Percentiles rank a stretch among this genome's conserved stretches.
These are phyloP conservation scores for Diaporthe helianthi DNA, from an alignment of 2,329 filamentous ascomycete genomes.

Conservation along the genomic window DNA sequence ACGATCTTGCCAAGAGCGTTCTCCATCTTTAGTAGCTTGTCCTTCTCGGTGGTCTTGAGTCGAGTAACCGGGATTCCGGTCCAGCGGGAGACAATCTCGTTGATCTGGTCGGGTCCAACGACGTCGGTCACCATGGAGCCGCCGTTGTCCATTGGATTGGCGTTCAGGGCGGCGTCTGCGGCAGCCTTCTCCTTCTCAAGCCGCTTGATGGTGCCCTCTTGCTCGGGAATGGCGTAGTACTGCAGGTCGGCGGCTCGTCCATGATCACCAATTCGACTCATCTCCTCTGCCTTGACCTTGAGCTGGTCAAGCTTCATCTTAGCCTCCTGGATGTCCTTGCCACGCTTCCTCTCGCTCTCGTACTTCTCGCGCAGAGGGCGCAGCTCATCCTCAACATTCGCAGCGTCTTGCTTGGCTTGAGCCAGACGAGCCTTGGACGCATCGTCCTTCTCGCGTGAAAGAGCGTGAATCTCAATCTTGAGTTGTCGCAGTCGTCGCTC, in stretches of 20 bases:
- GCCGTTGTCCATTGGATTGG: conserved; percentile 61
- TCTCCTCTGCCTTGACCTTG: conserved; percentile 90
- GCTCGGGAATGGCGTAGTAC: conserved; percentile 97
- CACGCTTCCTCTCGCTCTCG: conserved; percentile 88
- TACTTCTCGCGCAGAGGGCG: conserved; percentile 94
- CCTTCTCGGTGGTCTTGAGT: conserved; percentile 94
- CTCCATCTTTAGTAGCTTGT: conserved; percentile 99
- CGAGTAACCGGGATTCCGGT: conserved; percentile 98
- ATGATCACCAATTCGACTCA: conserved; percentile 85
- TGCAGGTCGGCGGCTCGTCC: conserved; percentile 90
- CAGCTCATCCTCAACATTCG: conserved; percentile 93
- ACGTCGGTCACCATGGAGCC: conserved; percentile 87
- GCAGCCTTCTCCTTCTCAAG: conserved; percentile 82
- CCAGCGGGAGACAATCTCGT: conserved; percentile 96
- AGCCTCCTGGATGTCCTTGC: conserved; percentile 89
- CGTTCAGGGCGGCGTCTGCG: conserved; percentile 75
- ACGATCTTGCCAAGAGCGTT: conserved; percentile 82
- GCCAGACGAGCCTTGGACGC: conserved; percentile 84
- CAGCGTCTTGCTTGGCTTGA: conserved; percentile 86
- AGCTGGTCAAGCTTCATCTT: conserved; percentile 94
- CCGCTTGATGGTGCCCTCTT: conserved; percentile 78
- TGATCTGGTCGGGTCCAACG: conserved; percentile 97
- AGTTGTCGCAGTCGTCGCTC: conserved; percentile 90
- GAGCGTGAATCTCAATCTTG: conserved; percentile 95
- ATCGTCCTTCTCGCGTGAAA: conserved; percentile 93